Base-by-base conservation (phyloP, 1,284 basidiomycete genomes). In the Tylopilus sp. region DNA sequence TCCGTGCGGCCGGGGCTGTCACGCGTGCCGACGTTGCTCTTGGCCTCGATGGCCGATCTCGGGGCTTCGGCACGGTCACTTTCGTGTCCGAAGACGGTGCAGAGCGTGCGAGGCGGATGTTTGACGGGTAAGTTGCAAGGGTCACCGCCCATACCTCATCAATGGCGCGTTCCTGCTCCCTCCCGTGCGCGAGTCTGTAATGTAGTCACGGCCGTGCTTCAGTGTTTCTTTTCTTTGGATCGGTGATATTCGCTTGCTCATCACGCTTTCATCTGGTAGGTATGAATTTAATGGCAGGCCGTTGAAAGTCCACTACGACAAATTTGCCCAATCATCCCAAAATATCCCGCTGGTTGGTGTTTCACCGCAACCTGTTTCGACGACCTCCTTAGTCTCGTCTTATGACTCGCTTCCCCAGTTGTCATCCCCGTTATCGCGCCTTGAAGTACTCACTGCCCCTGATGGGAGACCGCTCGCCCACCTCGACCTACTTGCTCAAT, bases 1-100 rank as follows among this genome's bases (percentile, higher is more conserved):
- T 97, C 81, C 84, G 95, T 52, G 82, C 89, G 38, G 92, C 95
- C 29, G 96, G 96, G 18, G 89, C 89, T 62, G 93, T 97, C 58
- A 81, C 96, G 48, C 84, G 96, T 34, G 93, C 96, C 45, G 95
- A 98, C 66, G 88, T 97, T 61, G 92, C 93, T 63, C 88, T 94
- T 58, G 87, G 84, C 48, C 82, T 83, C n/a, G 94, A 98, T 71
- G 95, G 95, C 19, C 79, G 89, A 19, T 90, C 94, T 33, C 96
- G 95, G 67, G 94, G 94, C 26, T 94, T 89, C 50, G 93, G 92
- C 35, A 97, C 93, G 2, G 96, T 98, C 30, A 91, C 96, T 5
- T 97, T 94, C 61, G 88, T 92, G 69, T 92, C 89, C 12, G 89
- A 94, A 55, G 74, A 78, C 29, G 95, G 98, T 60, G 93, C 96